phyloP scores from a whole-genome alignment of 1,284 basidiomycete genomes.

The Sporisorium exsertum region DNA sequence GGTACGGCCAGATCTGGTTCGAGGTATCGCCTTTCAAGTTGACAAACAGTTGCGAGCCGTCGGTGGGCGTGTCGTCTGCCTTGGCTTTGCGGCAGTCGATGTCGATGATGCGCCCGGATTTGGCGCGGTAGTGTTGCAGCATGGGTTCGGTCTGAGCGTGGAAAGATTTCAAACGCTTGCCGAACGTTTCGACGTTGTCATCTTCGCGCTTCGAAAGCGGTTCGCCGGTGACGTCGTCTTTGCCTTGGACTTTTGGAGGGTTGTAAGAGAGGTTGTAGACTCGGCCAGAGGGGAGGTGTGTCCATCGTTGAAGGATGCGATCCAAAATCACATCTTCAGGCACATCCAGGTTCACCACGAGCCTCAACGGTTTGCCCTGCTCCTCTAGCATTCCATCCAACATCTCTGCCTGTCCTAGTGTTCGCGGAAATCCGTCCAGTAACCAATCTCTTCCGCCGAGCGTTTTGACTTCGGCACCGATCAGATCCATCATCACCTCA shows the following conservation, averaged over 20 bases:
- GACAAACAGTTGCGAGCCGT: constrained; percentile 72
- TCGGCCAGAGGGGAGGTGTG: constrained; percentile 90
- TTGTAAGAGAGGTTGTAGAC: constrained; percentile 80
- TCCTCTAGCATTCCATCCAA: constrained; percentile 74
- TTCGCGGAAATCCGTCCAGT: constrained; percentile 95
- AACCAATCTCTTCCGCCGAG: constrained; percentile 79
- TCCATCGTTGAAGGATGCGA: constrained; percentile 88
- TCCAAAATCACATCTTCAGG: constrained; percentile 88
- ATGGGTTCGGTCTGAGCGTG: constrained; percentile 89
- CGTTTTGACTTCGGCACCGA: constrained; percentile 46
- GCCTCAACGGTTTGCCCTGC: constrained; percentile 73
- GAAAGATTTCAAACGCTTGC: constrained; percentile 82
- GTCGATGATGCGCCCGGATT: constrained; percentile 69
- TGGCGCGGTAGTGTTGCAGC: constrained; percentile 79
- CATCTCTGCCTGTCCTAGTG: constrained; percentile 85
- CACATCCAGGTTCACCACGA: constrained; percentile 91
- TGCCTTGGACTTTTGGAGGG: constrained; percentile 84
- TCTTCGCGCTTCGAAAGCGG: constrained; percentile 88
- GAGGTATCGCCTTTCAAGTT: constrained; percentile 84
- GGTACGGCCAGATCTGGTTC: constrained; percentile 90
- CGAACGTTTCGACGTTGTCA: constrained; percentile 88
- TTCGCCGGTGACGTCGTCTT: constrained; percentile 93
- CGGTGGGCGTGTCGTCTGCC: neutral
- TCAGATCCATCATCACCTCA: constrained; percentile 64
- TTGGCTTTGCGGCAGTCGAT: constrained; percentile 29